phyloP scores from a whole-genome alignment of 2,329 filamentous ascomycete genomes.

The Colletotrichum echinochloae region DNA sequence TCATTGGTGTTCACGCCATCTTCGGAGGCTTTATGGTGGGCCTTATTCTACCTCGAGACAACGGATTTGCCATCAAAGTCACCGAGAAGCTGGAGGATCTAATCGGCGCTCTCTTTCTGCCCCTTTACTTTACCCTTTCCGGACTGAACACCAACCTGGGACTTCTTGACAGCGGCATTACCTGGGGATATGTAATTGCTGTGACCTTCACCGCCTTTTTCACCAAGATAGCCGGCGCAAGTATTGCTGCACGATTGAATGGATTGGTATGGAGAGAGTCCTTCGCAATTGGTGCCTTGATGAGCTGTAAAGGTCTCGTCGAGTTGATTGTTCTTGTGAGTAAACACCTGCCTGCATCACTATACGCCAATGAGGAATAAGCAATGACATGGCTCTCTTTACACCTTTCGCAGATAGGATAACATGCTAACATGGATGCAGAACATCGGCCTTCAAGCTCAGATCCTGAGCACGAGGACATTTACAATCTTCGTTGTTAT shows the following conservation, averaged over 20 bases:
- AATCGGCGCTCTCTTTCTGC: slow-evolving; percentile 84
- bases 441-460: slow-evolving; percentile 82
- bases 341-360: slow-evolving; percentile 15
- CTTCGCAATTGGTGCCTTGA: slow-evolving; percentile 86
- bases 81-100: slow-evolving; percentile 96
- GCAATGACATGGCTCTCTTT: background rate
- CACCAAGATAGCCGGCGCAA: slow-evolving; percentile 86
- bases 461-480: slow-evolving; percentile 81
- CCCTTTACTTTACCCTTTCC: slow-evolving; percentile 93
- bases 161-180: slow-evolving; percentile 81
- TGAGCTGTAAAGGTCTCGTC: slow-evolving; percentile 97
- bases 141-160: slow-evolving; percentile 90
- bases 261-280: slow-evolving; percentile 92
- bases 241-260: slow-evolving; percentile 79
- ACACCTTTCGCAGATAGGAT: too few species aligned
- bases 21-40: slow-evolving; percentile 94
- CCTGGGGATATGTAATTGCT: slow-evolving; percentile 91
- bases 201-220: slow-evolving; percentile 85
- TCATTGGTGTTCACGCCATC: slow-evolving; percentile 94
- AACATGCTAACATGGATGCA: slow-evolving; percentile 43
- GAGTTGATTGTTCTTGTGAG: slow-evolving; percentile 92
- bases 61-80: slow-evolving; percentile 89
- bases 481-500: slow-evolving; percentile 97
- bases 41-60: slow-evolving; percentile 89
- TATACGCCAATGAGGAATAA: background rate